Evolutionary conservation across 2,329 filamentous ascomycete species (phyloP), one percentile per base, ranked within the genome.

Genomic region (Claviceps sorghi): DNA sequence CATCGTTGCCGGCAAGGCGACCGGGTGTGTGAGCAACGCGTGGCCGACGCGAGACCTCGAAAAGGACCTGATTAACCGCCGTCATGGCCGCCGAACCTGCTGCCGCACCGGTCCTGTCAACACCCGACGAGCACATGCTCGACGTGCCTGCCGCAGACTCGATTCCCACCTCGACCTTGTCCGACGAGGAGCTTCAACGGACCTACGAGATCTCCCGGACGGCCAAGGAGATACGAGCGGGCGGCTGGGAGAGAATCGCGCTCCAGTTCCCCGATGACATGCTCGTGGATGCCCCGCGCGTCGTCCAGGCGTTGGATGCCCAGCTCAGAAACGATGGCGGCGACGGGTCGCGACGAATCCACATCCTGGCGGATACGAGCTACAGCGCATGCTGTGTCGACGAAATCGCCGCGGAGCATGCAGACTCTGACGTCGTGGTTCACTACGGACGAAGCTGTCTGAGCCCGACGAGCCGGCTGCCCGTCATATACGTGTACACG

Each of bases 301-400:
- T 96, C 0, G 88, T 84, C 53, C 80, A 83, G 51, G 71, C 80
- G 0, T 68, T 72, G 2, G 52, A 55, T 0, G 55, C 55, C 8
- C 64, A 67, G 49, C 57, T 69, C 2, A 26, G 59, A 34, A 34
- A 34, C 32, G 32, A 34, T 36, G 55, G 52, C 1, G 50, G 13
- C 36, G 43, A 38, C 29, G 17, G 13, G 42, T 26, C 50, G 43
- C 58, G 52, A 52, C 64, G 75, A 56, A 74, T 97, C 50, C 95
- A 86, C 60, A 90, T 98, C 55, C 73, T 98, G 19, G 93, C 85
- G 34, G 93, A 98, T 67, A 97, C 93, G 2, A 96, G 91, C 2
- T 98, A 97, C 68, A 94, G 93, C 54, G 84, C 91, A 0, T 98
- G 93, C 69, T 98, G 93, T 62, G 90, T 97, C 19, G 93, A 98